These are phyloP conservation scores for Amanita inopinata DNA, from an alignment of 768 basidiomycete species.

Conservation along the genomic window DNA sequence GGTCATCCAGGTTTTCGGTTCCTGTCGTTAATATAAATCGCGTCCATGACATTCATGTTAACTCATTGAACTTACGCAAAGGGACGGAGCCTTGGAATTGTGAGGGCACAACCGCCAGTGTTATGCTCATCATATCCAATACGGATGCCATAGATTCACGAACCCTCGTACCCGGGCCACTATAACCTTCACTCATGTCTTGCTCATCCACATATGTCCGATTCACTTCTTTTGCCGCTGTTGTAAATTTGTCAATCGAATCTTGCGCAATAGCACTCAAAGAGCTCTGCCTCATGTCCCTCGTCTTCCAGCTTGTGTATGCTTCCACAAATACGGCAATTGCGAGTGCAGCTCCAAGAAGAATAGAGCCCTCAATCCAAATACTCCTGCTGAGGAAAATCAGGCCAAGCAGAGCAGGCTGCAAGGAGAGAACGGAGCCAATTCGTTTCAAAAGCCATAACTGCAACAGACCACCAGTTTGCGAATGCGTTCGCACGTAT, in stretches of 20 bases:
- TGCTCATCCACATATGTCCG: slow-evolving; percentile 34
- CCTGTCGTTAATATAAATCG: slow-evolving; percentile 24
- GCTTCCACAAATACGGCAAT: slow-evolving; percentile 52
- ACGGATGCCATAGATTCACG: slow-evolving; percentile 76
- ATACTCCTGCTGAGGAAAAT: slow-evolving; percentile 56
- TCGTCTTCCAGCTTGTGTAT: slow-evolving; percentile 42
- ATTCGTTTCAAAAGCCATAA: slow-evolving; percentile 70
- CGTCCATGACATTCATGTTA: slow-evolving; percentile 10
- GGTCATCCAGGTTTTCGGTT: slow-evolving; percentile 74
- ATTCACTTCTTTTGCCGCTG: slow-evolving; percentile 30
- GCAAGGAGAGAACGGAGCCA: slow-evolving; percentile 59
- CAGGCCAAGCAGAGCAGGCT: slow-evolving; percentile 68
- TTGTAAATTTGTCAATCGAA: slow-evolving; percentile 44
- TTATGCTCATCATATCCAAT: slow-evolving; percentile 77
- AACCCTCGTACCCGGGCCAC: slow-evolving; percentile 30
- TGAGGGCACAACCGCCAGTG: slow-evolving; percentile 63
- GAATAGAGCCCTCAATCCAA: slow-evolving; percentile 65
- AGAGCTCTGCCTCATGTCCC: slow-evolving; percentile 36
- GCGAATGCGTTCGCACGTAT: slow-evolving; percentile 60
- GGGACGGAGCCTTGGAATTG: slow-evolving; percentile 52
- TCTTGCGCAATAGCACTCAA: slow-evolving; percentile 48
- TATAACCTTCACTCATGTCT: slow-evolving; percentile 38
- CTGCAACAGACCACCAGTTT: slow-evolving; percentile 66
- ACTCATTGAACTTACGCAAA: slow-evolving; percentile 38
- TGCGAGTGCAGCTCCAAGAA: slow-evolving; percentile 43